These are phyloP conservation scores for Cladophialophora immunda DNA, from an alignment of 2,329 filamentous ascomycete species.

Conservation along the genomic window DNA sequence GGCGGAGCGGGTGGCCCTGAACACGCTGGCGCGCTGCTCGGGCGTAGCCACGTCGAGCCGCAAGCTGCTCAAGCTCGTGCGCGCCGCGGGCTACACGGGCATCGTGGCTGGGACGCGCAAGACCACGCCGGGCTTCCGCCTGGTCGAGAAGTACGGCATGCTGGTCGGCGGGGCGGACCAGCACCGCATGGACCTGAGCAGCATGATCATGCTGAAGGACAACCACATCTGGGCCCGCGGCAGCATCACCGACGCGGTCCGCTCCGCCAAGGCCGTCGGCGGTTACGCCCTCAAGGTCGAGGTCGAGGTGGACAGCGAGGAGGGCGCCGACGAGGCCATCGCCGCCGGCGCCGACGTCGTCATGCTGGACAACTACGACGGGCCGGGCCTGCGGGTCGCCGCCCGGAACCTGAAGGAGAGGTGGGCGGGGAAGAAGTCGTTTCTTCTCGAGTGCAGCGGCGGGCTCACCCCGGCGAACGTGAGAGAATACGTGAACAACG, in stretches of 20 bases:
- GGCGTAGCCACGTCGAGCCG: constrained; percentile 82
- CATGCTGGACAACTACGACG: constrained; percentile 96
- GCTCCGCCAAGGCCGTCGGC: constrained; percentile 80
- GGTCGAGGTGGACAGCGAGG: constrained; percentile 90
- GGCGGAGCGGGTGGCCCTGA: constrained; percentile 90
- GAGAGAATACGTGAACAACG: constrained; percentile 76
- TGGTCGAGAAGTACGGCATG: constrained; percentile 99
- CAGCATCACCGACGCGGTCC: constrained; percentile 83
- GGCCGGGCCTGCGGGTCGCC: constrained; percentile 77
- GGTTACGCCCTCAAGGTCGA: constrained; percentile 95
- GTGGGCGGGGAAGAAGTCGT: constrained; percentile 74
- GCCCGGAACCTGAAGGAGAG: constrained; percentile 78
- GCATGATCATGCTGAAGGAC: constrained; percentile 99
- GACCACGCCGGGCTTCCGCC: constrained; percentile 92
- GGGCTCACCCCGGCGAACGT: constrained; percentile 88
- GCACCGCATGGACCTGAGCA: constrained; percentile 87
- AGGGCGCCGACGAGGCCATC: constrained; percentile 90
- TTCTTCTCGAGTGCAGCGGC: constrained; percentile 91
- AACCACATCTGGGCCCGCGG: constrained; percentile 88
- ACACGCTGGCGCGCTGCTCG: constrained; percentile 88
- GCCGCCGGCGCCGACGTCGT: constrained; percentile 90
- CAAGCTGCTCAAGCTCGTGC: constrained; percentile 64
- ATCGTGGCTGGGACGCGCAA: constrained; percentile 94
- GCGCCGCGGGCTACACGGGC: constrained; percentile 77
- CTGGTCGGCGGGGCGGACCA: constrained; percentile 90